Base-by-base conservation (phyloP, 2,329 filamentous ascomycete genomes). In the Penicillium sp. region DNA sequence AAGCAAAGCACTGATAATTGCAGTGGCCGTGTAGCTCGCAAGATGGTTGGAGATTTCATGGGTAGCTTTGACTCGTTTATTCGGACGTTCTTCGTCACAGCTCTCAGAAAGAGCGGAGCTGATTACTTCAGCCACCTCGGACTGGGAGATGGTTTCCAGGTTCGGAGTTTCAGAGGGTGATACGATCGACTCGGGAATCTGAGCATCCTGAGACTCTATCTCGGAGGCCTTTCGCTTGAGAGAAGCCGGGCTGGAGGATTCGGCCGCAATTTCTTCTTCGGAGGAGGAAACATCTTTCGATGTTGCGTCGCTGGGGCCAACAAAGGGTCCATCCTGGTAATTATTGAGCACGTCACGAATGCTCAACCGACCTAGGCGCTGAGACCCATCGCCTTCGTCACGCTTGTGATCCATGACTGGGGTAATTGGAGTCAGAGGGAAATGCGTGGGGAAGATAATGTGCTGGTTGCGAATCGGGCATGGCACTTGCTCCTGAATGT, bases 1-100 rank as follows among this genome's bases (percentile, higher is more conserved):
- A 46, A 79, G 71, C 16, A 79, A 60, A 38, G 77, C 77, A 26
- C 79, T 78, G 5, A 76, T 62, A 2, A 77, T 59, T 28, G 79
- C 78, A 30, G 75, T 76, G 22, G 75, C 72, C 33, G 76, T 76
- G 66, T 80, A 76, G 57, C 72, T 75, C 51, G 70, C 66, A 26
- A 80, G 55, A 26, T 54, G 70, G 10, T 57, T 55, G 26, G 65
- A 62, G 1, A 67, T 55, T 13, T 65, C 49, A 6, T 67, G 53
- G 6, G 52, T 55, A 4, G 61, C 61, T 59, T 73, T 77, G 22
- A 61, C 58, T 38, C 71, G 71, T 58, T 79, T 77, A 14, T 55
- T 42, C 0, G 70, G 69, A 37, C 60, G 69, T 49, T 73, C 68
- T 10, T 40, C 51, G 33, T 64, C 64, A 11, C 58, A 35, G 13